phyloP scores from a whole-genome alignment of 345 rosid species.

The Draba incana region DNA sequence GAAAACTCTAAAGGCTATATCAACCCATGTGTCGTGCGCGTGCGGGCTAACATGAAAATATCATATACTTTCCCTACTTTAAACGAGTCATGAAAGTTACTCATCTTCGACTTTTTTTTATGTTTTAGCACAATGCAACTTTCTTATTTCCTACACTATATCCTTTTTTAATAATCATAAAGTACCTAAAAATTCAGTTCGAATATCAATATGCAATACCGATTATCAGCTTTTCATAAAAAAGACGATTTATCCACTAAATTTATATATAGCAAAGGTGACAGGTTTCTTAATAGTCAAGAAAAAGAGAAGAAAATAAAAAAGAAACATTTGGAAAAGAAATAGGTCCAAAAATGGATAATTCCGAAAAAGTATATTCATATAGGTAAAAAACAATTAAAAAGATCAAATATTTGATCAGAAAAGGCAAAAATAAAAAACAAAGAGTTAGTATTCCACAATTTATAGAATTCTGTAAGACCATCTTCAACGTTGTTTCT shows the following conservation, averaged over 20 bases:
- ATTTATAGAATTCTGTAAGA: constrained; percentile 8
- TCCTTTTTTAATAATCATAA: background rate
- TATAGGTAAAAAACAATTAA: background rate
- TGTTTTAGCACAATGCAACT: background rate
- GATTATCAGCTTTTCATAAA: constrained; percentile 30
- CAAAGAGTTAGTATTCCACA: constrained; percentile 14
- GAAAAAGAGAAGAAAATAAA: constrained; percentile 11
- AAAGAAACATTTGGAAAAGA: constrained; percentile 19
- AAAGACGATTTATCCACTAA: constrained; percentile 33
- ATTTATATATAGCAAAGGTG: constrained; percentile 28
- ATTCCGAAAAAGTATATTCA: background rate
- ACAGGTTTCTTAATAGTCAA: constrained; percentile 30
- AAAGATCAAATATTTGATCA: background rate
- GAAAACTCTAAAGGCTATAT: constrained; percentile 21
- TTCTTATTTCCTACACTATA: background rate
- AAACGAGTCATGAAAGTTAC: constrained; percentile 26
- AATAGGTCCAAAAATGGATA: constrained; percentile 9
- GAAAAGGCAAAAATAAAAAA: too few species aligned
- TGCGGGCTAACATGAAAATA: constrained; percentile 39
- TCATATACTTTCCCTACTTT: constrained; percentile 23
- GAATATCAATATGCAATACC: constrained; percentile 41
- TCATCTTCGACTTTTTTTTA: constrained; percentile 11
- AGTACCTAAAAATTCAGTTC: constrained; percentile 20
- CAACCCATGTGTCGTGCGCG: constrained; percentile 44
- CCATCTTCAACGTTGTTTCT: too few species aligned